These are phyloP conservation scores for Candida tunisiensis DNA, from an alignment of 1,139 yeast species.

Conservation along the genomic window DNA sequence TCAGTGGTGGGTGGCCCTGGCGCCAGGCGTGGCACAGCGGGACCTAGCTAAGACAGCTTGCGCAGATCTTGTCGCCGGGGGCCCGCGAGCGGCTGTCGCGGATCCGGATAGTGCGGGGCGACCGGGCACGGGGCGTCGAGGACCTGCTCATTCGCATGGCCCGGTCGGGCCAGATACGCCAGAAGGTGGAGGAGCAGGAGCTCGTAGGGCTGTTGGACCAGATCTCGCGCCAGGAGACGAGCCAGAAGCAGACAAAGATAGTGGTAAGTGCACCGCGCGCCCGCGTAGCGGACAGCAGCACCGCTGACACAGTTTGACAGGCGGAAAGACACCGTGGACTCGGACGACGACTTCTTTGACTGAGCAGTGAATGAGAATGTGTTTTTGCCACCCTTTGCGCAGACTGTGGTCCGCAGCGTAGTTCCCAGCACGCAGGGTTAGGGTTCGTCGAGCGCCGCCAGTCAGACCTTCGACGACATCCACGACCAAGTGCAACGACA, in stretches of 20 bases:
- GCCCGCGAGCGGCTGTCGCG: slow-evolving; percentile 84
- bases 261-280: too few species aligned
- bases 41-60: slow-evolving; percentile 27
- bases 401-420: too few species aligned
- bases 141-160: slow-evolving; percentile 57
- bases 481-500: neutral
- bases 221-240: slow-evolving; percentile 61
- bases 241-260: slow-evolving; percentile 43
- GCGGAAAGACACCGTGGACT: too few species aligned
- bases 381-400: too few species aligned
- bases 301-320: too few species aligned
- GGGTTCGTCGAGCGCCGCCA: too few species aligned
- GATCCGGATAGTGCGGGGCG: slow-evolving; percentile 80
- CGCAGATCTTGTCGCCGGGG: slow-evolving; percentile 58
- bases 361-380: too few species aligned
- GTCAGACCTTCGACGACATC: neutral
- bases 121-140: slow-evolving; percentile 75
- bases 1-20: slow-evolving; percentile 12
- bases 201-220: slow-evolving; percentile 73
- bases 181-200: slow-evolving; percentile 62
- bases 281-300: too few species aligned
- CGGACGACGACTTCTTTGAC: too few species aligned
- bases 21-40: slow-evolving; percentile 1
- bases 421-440: too few species aligned
- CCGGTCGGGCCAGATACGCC: slow-evolving; percentile 60